Percentiles rank a stretch among this genome's conserved stretches.
Conservation (phyloP, 2,329 filamentous ascomycete genomes). For the Thelonectria olida region DNA sequence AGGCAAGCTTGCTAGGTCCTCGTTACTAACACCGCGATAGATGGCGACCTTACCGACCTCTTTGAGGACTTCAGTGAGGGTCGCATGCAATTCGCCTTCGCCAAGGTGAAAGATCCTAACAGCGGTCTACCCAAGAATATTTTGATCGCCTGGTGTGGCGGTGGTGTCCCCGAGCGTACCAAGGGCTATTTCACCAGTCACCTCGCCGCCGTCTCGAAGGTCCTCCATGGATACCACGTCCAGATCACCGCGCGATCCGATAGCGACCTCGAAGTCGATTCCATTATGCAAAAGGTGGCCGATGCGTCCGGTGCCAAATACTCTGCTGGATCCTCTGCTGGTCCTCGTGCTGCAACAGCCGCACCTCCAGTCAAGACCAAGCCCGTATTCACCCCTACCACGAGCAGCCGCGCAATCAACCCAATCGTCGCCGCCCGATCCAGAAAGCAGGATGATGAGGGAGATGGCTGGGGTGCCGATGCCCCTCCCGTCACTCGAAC, state of each 20-base stretch:
- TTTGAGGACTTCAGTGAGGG: constrained; percentile 98
- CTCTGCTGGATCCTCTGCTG: constrained; percentile 71
- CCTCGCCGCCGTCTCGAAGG: constrained; percentile 85
- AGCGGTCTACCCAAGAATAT: constrained; percentile 88
- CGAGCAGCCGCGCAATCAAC: constrained; percentile 62
- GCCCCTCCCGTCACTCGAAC: constrained; percentile 89
- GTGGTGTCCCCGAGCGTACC: constrained; percentile 96
- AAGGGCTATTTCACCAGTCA: constrained; percentile 99
- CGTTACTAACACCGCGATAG: constrained; percentile 55
- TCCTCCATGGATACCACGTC: constrained; percentile 96
- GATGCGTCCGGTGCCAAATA: constrained; percentile 97
- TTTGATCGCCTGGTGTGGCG: constrained; percentile 95
- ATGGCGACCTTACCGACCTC: constrained; percentile 89
- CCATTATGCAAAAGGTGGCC: constrained; percentile 90
- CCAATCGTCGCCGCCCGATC: constrained; percentile 74
- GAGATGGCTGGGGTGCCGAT: constrained; percentile 94
- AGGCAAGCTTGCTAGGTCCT: neutral
- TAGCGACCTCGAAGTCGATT: constrained; percentile 84
- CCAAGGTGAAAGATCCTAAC: constrained; percentile 97
- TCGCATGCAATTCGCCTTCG: constrained; percentile 94
- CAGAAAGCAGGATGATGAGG: constrained; percentile 71
- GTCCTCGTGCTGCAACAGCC: constrained; percentile 61
- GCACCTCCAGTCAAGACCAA: constrained; percentile 84
- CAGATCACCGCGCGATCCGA: constrained; percentile 96
- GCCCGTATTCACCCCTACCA: constrained; percentile 87